These are phyloP conservation scores for Neofusicoccum parvum DNA, from an alignment of 2,329 filamentous ascomycete genomes.

Conservation along the genomic window DNA sequence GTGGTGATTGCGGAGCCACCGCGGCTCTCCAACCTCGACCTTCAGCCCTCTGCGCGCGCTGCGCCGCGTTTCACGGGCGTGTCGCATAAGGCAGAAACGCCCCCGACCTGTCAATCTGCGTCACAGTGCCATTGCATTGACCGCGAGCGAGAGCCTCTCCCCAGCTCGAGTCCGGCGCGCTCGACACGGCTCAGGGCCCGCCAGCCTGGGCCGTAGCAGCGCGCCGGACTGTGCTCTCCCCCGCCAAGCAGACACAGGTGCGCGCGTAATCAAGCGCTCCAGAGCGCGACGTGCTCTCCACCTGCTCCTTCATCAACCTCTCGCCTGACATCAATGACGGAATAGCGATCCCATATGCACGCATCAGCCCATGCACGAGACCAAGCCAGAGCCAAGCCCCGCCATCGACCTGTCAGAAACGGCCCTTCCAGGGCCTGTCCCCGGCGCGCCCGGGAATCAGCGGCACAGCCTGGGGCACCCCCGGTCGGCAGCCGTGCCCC, in stretches of 20 bases:
- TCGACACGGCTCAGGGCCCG: constrained; percentile 19
- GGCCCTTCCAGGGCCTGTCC: constrained; percentile 17
- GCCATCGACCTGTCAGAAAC: constrained; percentile 24
- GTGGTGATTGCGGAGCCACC: constrained; percentile 12
- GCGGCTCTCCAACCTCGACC: not conserved
- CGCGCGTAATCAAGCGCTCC: constrained; percentile 11
- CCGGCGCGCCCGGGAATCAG: constrained; percentile 19
- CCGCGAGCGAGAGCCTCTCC: not conserved
- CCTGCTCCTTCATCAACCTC: constrained; percentile 20
- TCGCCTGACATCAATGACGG: constrained; percentile 24
- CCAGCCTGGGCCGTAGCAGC: not conserved
- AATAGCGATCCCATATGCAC: constrained; percentile 22
- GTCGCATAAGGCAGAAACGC: constrained; percentile 21
- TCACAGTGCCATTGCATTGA: constrained; percentile 16
- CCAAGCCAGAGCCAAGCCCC: constrained; percentile 20
- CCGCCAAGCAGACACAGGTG: not conserved
- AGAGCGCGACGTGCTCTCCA: constrained; percentile 13
- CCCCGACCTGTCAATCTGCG: constrained; percentile 22
- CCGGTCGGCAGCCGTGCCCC: not conserved
- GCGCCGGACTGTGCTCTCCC: not conserved
- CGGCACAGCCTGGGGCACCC: constrained; percentile 9
- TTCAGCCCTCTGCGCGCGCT: not conserved
- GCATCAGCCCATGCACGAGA: constrained; percentile 24
- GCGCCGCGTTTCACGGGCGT: constrained; percentile 22
- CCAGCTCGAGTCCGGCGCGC: not conserved